Evolutionary conservation across 352 stramenopile genomes (phyloP), one percentile per base, ranked within the genome.

Genomic region (Sclerospora graminicola): DNA sequence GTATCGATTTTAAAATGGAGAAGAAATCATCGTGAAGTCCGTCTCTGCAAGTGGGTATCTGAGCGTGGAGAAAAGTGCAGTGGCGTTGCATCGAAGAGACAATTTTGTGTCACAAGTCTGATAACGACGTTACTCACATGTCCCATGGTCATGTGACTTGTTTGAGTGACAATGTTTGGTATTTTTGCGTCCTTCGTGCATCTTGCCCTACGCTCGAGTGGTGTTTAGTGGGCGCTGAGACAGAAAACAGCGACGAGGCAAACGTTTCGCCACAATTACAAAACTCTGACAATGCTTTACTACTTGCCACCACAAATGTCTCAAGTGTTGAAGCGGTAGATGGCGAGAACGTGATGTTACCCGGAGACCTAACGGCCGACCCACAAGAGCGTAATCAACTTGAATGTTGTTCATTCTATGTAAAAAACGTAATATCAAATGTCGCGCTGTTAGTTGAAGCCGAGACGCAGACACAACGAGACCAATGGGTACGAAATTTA

Each of bases 291-390:
- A 43, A 54, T 14, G 51, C 57, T 5, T 46, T 69, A 9, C 38
- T 68, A 14, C n/a, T 80, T 14, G 51, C 50, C 16, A 50, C 24
- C 10, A 80, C 59, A 2, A 35, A 15, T 18, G 48, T 80, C 8
- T 70, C 68, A n/a, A 55, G 51, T 21, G 62, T 80, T 29, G 59
- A 80, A 26, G 56, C 55, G 1, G 51, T 79, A 40, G 54, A 72
- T 23, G 60, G 58, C 20, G 63, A 69, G 31, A 48, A 23, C 18
- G 45, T 61, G 19, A 60, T 55, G 21, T 38, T 69, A n/a, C 42
- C 52, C 11, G 30, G 53, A 5, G 36, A 40, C 11, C 23, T 34
- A n/a, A 34, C 2, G 10, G 27, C 51, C 4, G 50, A 48, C 13
- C 51, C 64, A 16, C 41, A 51, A 15, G 55, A 67, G 21, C 42